Evolutionary conservation across 805 yeast species (phyloP).

Genomic region (Yamadazyma tumulicola): DNA sequence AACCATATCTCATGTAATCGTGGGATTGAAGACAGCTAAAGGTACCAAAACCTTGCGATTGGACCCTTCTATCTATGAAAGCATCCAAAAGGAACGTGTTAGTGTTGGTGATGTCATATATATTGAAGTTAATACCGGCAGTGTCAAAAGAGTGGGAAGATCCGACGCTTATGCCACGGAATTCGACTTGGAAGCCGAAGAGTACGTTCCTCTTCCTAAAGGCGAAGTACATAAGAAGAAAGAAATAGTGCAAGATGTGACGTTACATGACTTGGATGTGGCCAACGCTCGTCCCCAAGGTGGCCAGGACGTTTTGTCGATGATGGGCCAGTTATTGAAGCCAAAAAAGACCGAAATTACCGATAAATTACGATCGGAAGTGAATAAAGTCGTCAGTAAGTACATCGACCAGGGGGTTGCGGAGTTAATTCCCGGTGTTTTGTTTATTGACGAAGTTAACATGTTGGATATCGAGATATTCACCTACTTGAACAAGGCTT

Average conservation of each 20-base stretch:
- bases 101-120: constrained; percentile 95
- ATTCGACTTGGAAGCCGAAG: constrained; percentile 97
- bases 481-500: constrained; percentile 89
- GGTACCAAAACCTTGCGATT: constrained; percentile 86
- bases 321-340: constrained; percentile 96
- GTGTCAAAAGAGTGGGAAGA: constrained; percentile 95
- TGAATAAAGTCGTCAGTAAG: constrained; percentile 91
- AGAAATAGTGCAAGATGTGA: constrained; percentile 96
- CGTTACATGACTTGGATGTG: constrained; percentile 92
- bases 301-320: constrained; percentile 91
- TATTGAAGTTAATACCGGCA: constrained; percentile 96
- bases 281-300: constrained; percentile 97
- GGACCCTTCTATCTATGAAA: constrained; percentile 90
- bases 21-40: constrained; percentile 88
- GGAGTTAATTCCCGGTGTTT: constrained; percentile 94
- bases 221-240: constrained; percentile 98
- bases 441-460: constrained; percentile 96
- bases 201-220: constrained; percentile 96
- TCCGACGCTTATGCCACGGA: constrained; percentile 99
- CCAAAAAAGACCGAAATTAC: constrained; percentile 97
- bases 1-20: constrained; percentile 89
- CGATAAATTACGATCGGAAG: constrained; percentile 89
- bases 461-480: constrained; percentile 97
- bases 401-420: constrained; percentile 98
- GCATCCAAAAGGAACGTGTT: constrained; percentile 92